Base-by-base conservation (phyloP, 306 rosid species). In the Comarum palustre region DNA sequence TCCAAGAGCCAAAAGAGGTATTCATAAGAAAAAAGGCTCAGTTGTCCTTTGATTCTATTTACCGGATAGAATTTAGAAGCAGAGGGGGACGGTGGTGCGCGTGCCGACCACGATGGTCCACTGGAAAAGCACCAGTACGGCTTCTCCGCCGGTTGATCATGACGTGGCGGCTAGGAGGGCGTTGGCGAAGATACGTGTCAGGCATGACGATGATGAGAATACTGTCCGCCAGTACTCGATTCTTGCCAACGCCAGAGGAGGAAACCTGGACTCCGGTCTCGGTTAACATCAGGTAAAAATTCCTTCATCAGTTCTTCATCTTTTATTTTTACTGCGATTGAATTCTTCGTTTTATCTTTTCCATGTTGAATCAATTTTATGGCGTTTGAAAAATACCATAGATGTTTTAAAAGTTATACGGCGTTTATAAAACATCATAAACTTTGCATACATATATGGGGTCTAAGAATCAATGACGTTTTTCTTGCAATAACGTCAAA, bases 231-330 rank as follows among this genome's bases (percentile, higher is more conserved):
- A 82, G 4, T 91, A 73, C 78, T 78, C 76, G 51, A 82, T 94
- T 39, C 83, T 89, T 7, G 77, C 72, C 14, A 81, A 89, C 14
- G 76, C 60, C 4, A 85, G 95, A 72, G 93, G 93, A 29, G 90
- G 85, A 65, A 75, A 84, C 87, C 25, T 91, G 99, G 99, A 71
- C 89, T 8, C 95, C 97, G 0, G 72, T 82, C 69, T 71, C 85
- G 22, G 75, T 16, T 57, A 59, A 73, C 60, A 83, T 83, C 80
- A 89, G 96, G 99, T 94, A 2, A 55, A 22, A 24, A n/a, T n/a
- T 20, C 24, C 11, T 10, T 54, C 55, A 19, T 54, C 29, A 20
- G 10, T 51, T 51, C 15, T 24, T 25, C 0, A 0, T 24, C 4
- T 54, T n/a, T n/a, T 38, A 38, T n/a, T 25, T 22, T 4, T 59